Percentiles rank a stretch among this genome's conserved stretches.
Conservation (phyloP, 352 stramenopile genomes). For the Phytophthora pistaciae region DNA sequence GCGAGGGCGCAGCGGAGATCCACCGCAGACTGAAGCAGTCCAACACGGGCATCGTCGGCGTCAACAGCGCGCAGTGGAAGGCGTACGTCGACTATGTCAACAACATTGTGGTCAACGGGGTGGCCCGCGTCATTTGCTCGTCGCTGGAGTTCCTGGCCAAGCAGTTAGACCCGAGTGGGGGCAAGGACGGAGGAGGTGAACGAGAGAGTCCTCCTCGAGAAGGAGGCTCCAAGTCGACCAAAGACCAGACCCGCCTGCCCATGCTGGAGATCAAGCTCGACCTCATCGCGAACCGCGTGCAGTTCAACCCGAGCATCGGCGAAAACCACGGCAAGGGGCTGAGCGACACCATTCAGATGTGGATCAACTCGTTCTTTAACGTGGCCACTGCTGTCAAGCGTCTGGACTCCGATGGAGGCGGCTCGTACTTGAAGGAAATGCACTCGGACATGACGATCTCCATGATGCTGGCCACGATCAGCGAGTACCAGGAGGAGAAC, state of each 20-base stretch:
- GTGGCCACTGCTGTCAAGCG: conserved; percentile 97
- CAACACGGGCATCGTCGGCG: conserved; percentile 94
- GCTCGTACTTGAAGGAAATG: conserved; percentile 98
- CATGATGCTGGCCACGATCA: conserved; percentile 94
- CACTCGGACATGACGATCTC: conserved; percentile 96
- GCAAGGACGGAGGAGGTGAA: conserved; percentile 40
- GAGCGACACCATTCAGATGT: conserved; percentile 95
- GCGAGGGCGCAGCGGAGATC: conserved; percentile 96
- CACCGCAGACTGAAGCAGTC: conserved; percentile 96
- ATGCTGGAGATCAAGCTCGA: conserved; percentile 98
- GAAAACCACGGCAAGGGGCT: conserved; percentile 95
- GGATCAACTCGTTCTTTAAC: conserved; percentile 98
- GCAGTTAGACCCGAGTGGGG: conserved; percentile 92
- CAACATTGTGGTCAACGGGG: conserved; percentile 96
- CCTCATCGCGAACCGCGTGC: conserved; percentile 89
- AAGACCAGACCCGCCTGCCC: conserved; percentile 73
- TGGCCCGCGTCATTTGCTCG: conserved; percentile 89
- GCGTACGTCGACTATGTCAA: conserved; percentile 99
- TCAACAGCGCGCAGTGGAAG: conserved; percentile 97
- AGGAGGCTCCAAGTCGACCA: conserved; percentile 47
- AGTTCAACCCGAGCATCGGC: conserved; percentile 90
- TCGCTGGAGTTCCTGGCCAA: conserved; percentile 94
- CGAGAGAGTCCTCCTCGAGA: conserved; percentile 38
- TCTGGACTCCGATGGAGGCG: conserved; percentile 94
- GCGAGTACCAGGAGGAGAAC: conserved; percentile 93